Conservation (phyloP, 345 rosid species). For the Brassica incana region DNA sequence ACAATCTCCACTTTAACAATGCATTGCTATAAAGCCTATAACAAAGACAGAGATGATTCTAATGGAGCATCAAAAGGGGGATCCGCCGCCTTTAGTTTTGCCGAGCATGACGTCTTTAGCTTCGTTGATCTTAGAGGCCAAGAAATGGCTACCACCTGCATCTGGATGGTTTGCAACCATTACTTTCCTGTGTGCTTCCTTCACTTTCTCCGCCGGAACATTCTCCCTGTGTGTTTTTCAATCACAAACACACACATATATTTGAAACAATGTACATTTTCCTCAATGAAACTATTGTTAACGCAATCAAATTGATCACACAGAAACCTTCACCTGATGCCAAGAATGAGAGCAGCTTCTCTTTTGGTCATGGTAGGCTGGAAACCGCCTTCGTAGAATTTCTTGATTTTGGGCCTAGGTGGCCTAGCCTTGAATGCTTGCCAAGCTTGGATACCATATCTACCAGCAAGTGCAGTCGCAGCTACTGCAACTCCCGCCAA, state of each 20-base stretch:
- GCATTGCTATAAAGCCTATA: constrained; percentile 2
- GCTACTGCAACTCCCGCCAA: constrained; percentile 83
- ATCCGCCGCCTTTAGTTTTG: constrained; percentile 62
- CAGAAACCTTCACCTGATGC: constrained; percentile 48
- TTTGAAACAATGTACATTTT: background rate
- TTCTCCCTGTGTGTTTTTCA: constrained; percentile 52
- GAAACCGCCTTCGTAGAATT: constrained; percentile 79
- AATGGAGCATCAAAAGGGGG: constrained; percentile 53
- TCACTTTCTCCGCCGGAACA: constrained; percentile 66
- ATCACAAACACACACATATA: background rate
- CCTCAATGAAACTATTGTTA: background rate
- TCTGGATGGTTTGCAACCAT: constrained; percentile 97
- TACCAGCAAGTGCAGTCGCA: constrained; percentile 80
- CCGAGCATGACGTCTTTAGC: constrained; percentile 86
- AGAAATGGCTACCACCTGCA: constrained; percentile 91
- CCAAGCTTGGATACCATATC: constrained; percentile 89
- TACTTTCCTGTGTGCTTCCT: constrained; percentile 89
- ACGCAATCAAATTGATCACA: background rate
- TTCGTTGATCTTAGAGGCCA: constrained; percentile 91
- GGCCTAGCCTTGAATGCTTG: constrained; percentile 74
- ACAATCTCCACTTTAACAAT: constrained; percentile 1
- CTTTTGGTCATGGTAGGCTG: constrained; percentile 73
- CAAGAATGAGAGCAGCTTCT: constrained; percentile 83
- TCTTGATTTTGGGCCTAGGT: constrained; percentile 51
- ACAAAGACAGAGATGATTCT: constrained; percentile 1